Evolutionary conservation across 306 rosid species (phyloP), one percentile per base, ranked within the genome.

Genomic region (Macrotyloma uniflorum): DNA sequence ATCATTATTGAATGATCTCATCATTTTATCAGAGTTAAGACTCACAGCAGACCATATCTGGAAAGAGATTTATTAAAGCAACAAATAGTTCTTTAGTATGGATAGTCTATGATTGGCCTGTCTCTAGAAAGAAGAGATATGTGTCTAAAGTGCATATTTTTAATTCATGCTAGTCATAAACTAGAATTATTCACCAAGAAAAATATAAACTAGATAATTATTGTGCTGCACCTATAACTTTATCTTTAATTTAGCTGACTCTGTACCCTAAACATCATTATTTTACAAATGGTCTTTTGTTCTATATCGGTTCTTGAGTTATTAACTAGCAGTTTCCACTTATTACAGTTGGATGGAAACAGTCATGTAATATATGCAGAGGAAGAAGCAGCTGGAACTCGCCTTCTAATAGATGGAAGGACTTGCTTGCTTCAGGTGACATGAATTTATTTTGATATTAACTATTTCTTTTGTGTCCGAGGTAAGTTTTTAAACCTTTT

Each of bases 341-440:
- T 86, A 50, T 83, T 64, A 79, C 96, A 96, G 99, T 83, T 96
- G 94, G 91, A 93, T 72, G 99, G 99, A 83, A 96, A 91, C 84
- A 96, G 99, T 87, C 98, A 95, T 86, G 93, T 95, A 24, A 88
- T 95, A 83, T 95, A 95, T 79, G 96, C 97, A 20, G 99, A 95
- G 88, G 99, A 95, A 89, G 99, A 95, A 88, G 98, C 99, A 66
- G 99, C 99, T 55, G 99, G 99, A 78, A 95, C 97, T 80, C 98
- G 98, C 30, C 99, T 95, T 87, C 86, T 95, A 67, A 95, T 95
- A 72, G 99, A 95, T 93, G 99, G 99, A 86, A 91, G 98, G 87
- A 93, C 99, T 54, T 93, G 99, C 88, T 89, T 95, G 89, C 99
- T 95, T 93, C 99, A 95, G 99, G 99, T 94, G 71, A 75, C 67